phyloP scores from a whole-genome alignment of 306 rosid species.

The Trifolium repens region DNA sequence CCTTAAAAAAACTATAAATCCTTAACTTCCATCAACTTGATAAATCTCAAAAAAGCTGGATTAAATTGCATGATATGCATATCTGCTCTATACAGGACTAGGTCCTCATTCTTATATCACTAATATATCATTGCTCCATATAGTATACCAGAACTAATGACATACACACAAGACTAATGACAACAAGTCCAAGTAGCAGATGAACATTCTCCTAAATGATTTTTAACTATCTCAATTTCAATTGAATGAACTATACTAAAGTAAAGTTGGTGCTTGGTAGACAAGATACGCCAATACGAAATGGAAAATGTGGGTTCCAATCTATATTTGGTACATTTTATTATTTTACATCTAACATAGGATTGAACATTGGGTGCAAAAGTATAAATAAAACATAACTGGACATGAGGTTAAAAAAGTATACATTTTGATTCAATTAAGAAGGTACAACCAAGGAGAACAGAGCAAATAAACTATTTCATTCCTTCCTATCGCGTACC shows the following conservation, averaged over 20 bases:
- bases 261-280: conserved; percentile 8
- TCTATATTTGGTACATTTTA: neutral
- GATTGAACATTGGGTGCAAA: neutral
- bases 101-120: conserved; percentile 22
- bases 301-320: neutral
- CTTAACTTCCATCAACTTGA: conserved; percentile 23
- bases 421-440: neutral
- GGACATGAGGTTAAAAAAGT: neutral
- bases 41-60: conserved; percentile 4
- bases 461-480: neutral
- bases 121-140: neutral
- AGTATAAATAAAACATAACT: neutral
- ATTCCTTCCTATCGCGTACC: neutral
- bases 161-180: conserved; percentile 18
- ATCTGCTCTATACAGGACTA: conserved; percentile 15
- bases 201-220: conserved; percentile 6
- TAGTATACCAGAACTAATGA: neutral
- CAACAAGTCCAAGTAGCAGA: conserved; percentile 20
- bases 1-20: neutral
- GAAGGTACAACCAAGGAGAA: conserved; percentile 3
- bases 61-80: conserved; percentile 26
- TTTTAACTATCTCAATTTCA: conserved; percentile 24
- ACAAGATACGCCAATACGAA: neutral
- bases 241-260: conserved; percentile 13
- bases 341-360: neutral